phyloP scores from a whole-genome alignment of 257 asterid genomes.

The Verbascum thapsus region DNA sequence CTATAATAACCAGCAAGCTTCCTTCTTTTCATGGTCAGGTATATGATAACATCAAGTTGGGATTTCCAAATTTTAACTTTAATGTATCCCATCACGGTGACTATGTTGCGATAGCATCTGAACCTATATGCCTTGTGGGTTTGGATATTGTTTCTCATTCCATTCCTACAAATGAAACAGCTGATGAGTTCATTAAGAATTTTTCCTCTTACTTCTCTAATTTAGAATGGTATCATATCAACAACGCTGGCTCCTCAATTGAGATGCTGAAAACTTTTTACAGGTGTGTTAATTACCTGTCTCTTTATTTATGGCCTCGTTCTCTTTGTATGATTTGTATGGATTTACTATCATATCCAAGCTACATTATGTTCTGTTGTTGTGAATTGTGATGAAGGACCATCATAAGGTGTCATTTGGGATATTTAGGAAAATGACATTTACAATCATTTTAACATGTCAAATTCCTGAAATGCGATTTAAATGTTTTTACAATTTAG shows the following conservation, averaged over 20 bases:
- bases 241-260: constrained; percentile 48
- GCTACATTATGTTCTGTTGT: too few species aligned
- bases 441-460: too few species aligned
- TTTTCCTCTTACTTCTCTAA: constrained; percentile 72
- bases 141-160: constrained; percentile 71
- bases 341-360: too few species aligned
- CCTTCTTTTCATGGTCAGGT: constrained; percentile 45
- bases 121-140: constrained; percentile 88
- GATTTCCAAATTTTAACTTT: constrained; percentile 75
- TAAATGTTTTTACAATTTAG: too few species aligned
- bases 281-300: constrained; percentile 45
- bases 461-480: too few species aligned
- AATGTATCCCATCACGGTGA: constrained; percentile 92
- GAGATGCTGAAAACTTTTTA: constrained; percentile 63
- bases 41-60: constrained; percentile 35
- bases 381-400: too few species aligned
- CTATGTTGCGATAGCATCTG: constrained; percentile 92
- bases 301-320: background rate
- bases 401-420: too few species aligned
- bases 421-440: too few species aligned
- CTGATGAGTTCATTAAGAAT: constrained; percentile 50
- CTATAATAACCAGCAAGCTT: too few species aligned
- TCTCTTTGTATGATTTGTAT: background rate
- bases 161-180: constrained; percentile 67
- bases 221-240: constrained; percentile 67